Percentiles rank a stretch among this genome's conserved stretches.
Conservation (phyloP, 257 asterid species). For the Cynanchum wilfordii region DNA sequence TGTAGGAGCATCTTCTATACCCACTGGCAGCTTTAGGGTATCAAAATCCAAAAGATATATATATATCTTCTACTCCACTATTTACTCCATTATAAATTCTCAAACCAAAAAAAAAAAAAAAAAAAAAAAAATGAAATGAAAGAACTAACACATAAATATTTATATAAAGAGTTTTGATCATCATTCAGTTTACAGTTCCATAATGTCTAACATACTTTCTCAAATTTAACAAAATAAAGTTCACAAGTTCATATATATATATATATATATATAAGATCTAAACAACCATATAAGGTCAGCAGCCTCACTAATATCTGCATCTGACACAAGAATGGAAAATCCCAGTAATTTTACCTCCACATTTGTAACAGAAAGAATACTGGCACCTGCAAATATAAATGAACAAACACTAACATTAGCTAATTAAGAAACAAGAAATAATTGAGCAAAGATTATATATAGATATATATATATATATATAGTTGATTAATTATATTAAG, state of each 20-base stretch:
- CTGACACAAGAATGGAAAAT: conserved; percentile 3
- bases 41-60: no score
- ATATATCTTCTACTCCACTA: no score
- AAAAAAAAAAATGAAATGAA: no score
- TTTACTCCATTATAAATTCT: no score
- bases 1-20: no score
- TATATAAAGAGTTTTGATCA: neutral
- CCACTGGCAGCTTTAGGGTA: no score
- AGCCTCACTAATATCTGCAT: conserved; percentile 33
- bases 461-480: no score
- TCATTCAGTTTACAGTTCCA: neutral
- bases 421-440: no score
- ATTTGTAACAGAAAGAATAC: conserved; percentile 51
- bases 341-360: conserved; percentile 34
- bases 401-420: neutral
- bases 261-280: no score
- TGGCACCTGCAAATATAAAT: conserved; percentile 46
- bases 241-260: neutral
- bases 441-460: no score
- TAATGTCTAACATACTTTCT: neutral
- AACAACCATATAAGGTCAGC: neutral
- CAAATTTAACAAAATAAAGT: neutral
- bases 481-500: no score
- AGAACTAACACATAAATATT: neutral
- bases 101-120: no score